These are phyloP conservation scores for Prunus davidiana DNA, from an alignment of 306 rosid genomes.

Conservation along the genomic window DNA sequence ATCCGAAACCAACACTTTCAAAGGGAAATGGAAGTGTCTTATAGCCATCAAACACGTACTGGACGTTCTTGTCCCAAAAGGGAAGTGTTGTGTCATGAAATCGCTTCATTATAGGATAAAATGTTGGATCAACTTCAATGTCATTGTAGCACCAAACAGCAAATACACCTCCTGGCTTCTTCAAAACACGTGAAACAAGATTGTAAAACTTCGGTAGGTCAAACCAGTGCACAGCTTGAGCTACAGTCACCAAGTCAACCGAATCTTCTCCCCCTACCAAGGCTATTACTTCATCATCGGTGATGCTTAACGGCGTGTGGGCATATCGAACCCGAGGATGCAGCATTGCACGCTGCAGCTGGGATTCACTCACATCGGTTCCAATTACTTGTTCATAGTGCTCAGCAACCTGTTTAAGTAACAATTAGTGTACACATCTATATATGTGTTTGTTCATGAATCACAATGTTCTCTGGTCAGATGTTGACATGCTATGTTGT, in stretches of 20 bases:
- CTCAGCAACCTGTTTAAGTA: constrained; percentile 25
- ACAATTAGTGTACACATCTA: neutral
- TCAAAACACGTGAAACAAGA: constrained; percentile 15
- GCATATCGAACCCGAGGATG: constrained; percentile 29
- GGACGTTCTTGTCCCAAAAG: neutral
- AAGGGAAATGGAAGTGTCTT: constrained; percentile 36
- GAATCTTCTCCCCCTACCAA: constrained; percentile 19
- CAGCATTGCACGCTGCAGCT: constrained; percentile 21
- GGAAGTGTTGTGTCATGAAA: neutral
- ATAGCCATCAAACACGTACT: constrained; percentile 18
- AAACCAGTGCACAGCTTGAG: constrained; percentile 32
- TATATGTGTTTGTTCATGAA: neutral
- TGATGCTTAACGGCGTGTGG: constrained; percentile 19
- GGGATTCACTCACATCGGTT: constrained; percentile 30
- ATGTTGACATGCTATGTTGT: too few species aligned
- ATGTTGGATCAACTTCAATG: constrained; percentile 2
- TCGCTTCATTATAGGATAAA: constrained; percentile 12
- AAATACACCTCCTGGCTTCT: constrained; percentile 24
- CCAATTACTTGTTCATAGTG: constrained; percentile 33
- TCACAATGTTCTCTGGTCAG: too few species aligned
- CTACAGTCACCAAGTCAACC: constrained; percentile 25
- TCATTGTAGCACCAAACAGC: constrained; percentile 23
- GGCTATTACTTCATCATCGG: constrained; percentile 24
- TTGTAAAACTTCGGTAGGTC: constrained; percentile 24
- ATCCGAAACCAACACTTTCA: constrained; percentile 32